Base-by-base conservation (phyloP, 2,329 filamentous ascomycete species). In the Fusarium pseudoanthophilum region DNA sequence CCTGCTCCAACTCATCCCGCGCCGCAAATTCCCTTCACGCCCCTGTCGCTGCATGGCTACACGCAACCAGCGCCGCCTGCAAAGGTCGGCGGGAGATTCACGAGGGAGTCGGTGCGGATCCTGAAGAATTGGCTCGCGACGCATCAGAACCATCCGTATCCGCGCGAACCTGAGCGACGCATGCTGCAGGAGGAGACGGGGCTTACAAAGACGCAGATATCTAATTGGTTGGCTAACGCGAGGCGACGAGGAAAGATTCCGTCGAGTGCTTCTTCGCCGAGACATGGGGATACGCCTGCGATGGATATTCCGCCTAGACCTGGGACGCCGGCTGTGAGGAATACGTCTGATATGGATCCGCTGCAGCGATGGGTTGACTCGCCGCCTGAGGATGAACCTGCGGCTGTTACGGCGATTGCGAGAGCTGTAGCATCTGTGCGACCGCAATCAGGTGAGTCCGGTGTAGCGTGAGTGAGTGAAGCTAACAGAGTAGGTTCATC, bases 141-240 rank as follows among this genome's bases (percentile, higher is more conserved):
- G 11, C 93, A 97, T 79, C 88, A 87, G 72, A 88, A 91, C 48
- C 92, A 95, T 77, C 94, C 94, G 0, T 97, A 97, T 78, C 94
- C 94, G 8, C 93, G 89, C 20, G 93, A 97, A 43, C 89, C 93
- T 52, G 93, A 97, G 78, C 95, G 95, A 77, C 91, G 93, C 61
- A 87, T 89, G 66, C 85, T 97, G 24, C 91, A 93, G 79, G 86
- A 88, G 57, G 87, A 91, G 73, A 97, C 94, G 2, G 93, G 93
- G 9, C 86, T 97, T 40, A 93, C 89, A 78, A 89, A 92, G 74
- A 92, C 87, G 14, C 94, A 97, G 79, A 95, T 97, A 68, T 91
- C 91, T 24, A 97, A 96, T 80, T 97, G 94, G 94, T 87, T 97
- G 53, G 94, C 94, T 60, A 97, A 97, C 81, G 93, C 93, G 60